These are phyloP conservation scores for Ogataea thermomethanolica DNA, from an alignment of 805 yeast genomes.

Conservation along the genomic window DNA sequence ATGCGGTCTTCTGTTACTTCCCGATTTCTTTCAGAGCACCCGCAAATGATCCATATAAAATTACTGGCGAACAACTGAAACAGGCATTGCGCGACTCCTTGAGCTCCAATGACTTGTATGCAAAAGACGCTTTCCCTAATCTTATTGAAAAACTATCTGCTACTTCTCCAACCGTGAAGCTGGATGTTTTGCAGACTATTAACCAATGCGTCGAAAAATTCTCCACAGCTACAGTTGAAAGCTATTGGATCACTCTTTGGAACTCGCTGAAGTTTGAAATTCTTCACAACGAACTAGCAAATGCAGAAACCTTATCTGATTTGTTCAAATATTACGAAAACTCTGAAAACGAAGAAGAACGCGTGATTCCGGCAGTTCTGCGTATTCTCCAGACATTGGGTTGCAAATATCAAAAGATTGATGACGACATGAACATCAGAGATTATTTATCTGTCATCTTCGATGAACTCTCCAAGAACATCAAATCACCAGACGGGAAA, in stretches of 20 bases:
- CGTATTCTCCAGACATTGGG: conserved; percentile 44
- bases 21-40: conserved; percentile 96
- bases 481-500: conserved; percentile 48
- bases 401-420: conserved; percentile 26
- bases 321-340: conserved; percentile 30
- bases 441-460: conserved; percentile 29
- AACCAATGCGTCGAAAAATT: conserved; percentile 53
- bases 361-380: conserved; percentile 40
- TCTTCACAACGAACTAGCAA: conserved; percentile 62
- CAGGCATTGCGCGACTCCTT: conserved; percentile 56
- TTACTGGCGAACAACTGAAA: conserved; percentile 72
- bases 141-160: conserved; percentile 77
- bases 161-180: conserved; percentile 66
- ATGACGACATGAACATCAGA: conserved; percentile 14
- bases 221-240: conserved; percentile 44
- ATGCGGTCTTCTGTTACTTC: conserved; percentile 88
- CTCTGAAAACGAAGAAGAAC: conserved; percentile 33
- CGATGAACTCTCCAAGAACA: conserved; percentile 53
- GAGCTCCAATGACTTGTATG: conserved; percentile 57
- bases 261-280: conserved; percentile 84
- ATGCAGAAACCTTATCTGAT: conserved; percentile 27
- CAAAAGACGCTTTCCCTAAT: conserved; percentile 71
- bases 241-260: conserved; percentile 76
- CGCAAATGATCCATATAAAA: conserved; percentile 79
- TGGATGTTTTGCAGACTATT: conserved; percentile 69